Evolutionary conservation across 78 protist genomes (phyloP).

Genomic region (Dictyostelium discoideum): dicty_2.7 NC_007091.3:5092501-5093000

Average conservation of each 20-base stretch:
- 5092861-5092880: slow-evolving; percentile 27
- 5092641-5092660: background rate
- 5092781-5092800: slow-evolving; percentile 67
- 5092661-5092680: background rate
- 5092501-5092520: slow-evolving; percentile 73
- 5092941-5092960: slow-evolving; percentile 36
- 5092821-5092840: slow-evolving; percentile 63
- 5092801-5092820: slow-evolving; percentile 44
- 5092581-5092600: slow-evolving; percentile 5
- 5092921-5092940: slow-evolving; percentile 49
- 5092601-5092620: background rate
- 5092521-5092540: slow-evolving; percentile 74
- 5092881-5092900: slow-evolving; percentile 7
- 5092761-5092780: slow-evolving; percentile 74
- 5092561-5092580: slow-evolving; percentile 33
- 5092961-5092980: slow-evolving; percentile 17
- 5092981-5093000: slow-evolving; percentile 52
- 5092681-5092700: background rate
- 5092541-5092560: slow-evolving; percentile 48
- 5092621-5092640: too few relatives aligned
- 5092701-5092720: background rate
- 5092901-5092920: slow-evolving; percentile 28
- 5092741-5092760: slow-evolving; percentile 22
- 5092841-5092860: slow-evolving; percentile 26
- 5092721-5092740: background rate